These are phyloP conservation scores for Magnolia kwangsiensis DNA, from an alignment of 164 flowering plant genomes.

Conservation along the genomic window DNA sequence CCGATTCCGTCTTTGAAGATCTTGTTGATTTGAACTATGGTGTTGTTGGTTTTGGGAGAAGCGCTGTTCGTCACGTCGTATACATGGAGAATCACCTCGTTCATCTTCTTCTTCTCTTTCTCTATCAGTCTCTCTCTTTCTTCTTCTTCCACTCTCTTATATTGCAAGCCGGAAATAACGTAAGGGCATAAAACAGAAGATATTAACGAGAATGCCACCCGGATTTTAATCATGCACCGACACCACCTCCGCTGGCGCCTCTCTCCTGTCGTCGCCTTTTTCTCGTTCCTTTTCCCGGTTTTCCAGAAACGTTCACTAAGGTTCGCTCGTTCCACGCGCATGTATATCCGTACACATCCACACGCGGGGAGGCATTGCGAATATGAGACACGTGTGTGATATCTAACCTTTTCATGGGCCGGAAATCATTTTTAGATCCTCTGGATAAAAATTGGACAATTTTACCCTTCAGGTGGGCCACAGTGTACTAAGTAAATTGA, in stretches of 20 bases:
- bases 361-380: too few relatives aligned
- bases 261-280: neutral
- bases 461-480: too few relatives aligned
- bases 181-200: neutral
- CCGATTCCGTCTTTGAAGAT: conserved; percentile 98
- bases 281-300: neutral
- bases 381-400: too few relatives aligned
- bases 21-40: conserved; percentile 89
- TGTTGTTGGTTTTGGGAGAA: conserved; percentile 85
- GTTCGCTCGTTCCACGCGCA: too few relatives aligned
- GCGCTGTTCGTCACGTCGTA: conserved; percentile 96
- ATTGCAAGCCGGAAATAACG: neutral
- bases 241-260: neutral
- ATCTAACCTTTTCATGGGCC: too few relatives aligned
- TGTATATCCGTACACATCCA: too few relatives aligned
- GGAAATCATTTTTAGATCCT: too few relatives aligned
- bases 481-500: too few relatives aligned
- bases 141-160: conserved; percentile 1
- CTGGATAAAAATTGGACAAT: too few relatives aligned
- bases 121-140: neutral
- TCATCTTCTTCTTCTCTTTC: conserved; percentile 31
- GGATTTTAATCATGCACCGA: neutral
- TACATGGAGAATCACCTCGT: conserved; percentile 72
- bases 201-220: neutral
- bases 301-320: neutral